A percentile compares a stretch with the other conserved stretches of the same genome.
These are phyloP conservation scores for Grosmannia serpens DNA, from an alignment of 2,329 filamentous ascomycete species.

Conservation along the genomic window DNA sequence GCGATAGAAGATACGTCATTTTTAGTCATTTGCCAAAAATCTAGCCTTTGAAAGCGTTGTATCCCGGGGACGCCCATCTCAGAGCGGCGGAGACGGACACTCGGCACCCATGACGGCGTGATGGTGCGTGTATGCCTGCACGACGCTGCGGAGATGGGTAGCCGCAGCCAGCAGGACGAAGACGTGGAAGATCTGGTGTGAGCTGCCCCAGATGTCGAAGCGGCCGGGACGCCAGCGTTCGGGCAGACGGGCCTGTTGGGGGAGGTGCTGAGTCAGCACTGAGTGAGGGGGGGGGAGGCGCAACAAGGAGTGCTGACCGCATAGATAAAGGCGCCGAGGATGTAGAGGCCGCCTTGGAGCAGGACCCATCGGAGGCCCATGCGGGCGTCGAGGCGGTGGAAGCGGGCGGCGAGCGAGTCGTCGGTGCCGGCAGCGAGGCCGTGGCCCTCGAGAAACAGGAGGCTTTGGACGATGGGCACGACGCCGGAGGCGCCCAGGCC, in stretches of 20 bases:
- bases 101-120: constrained; percentile 48
- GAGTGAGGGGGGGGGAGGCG: not conserved
- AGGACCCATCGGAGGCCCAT: constrained; percentile 77
- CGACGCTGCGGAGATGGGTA: constrained; percentile 69
- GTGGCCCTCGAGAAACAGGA: constrained; percentile 21
- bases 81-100: constrained; percentile 24
- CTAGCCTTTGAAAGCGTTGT: not conserved
- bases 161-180: constrained; percentile 74
- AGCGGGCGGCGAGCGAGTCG: constrained; percentile 39
- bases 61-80: not conserved
- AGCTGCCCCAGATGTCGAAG: constrained; percentile 87
- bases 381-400: constrained; percentile 51
- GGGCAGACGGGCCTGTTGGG: constrained; percentile 57
- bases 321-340: constrained; percentile 75
- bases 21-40: not conserved
- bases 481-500: constrained; percentile 74
- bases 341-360: constrained; percentile 71
- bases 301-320: constrained; percentile 43
- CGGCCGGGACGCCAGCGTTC: constrained; percentile 66
- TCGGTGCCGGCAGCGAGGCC: not conserved
- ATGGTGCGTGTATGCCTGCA: constrained; percentile 77
- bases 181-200: constrained; percentile 93
- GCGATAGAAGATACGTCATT: not conserved
- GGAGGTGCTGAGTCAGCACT: not conserved
- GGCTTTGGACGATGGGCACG: constrained; percentile 70